Percentiles rank a stretch among this genome's conserved stretches.
These are phyloP conservation scores for Bondarzewia mesenterica DNA, from an alignment of 1,284 basidiomycete genomes.

Conservation along the genomic window DNA sequence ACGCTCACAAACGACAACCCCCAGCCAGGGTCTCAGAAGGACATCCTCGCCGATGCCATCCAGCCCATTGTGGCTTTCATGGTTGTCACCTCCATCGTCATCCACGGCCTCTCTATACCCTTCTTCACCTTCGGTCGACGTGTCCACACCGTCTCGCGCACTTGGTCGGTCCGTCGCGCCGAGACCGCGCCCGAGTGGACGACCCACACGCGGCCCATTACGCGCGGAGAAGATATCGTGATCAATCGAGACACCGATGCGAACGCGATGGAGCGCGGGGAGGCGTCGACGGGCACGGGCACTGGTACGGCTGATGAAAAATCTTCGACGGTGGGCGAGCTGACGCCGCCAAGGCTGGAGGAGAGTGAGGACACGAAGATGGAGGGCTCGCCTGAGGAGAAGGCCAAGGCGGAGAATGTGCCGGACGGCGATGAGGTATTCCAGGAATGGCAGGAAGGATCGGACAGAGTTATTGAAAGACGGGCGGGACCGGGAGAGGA, in stretches of 20 bases:
- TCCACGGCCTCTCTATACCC: slow-evolving; percentile 89
- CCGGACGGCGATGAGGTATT: slow-evolving; percentile 36
- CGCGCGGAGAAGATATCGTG: slow-evolving; percentile 63
- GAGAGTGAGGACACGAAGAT: slow-evolving; percentile 13
- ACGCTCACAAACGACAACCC: slow-evolving; percentile 51
- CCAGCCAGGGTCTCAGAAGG: slow-evolving; percentile 53
- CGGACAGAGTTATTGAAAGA: slow-evolving; percentile 59
- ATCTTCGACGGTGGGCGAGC: slow-evolving; percentile 7
- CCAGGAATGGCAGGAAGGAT: slow-evolving; percentile 64
- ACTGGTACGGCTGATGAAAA: background rate
- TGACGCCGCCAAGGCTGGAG: slow-evolving; percentile 3
- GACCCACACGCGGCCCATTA: slow-evolving; percentile 63
- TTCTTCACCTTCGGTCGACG: slow-evolving; percentile 86
- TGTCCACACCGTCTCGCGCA: slow-evolving; percentile 83
- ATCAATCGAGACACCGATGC: slow-evolving; percentile 69
- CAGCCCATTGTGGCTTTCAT: slow-evolving; percentile 90
- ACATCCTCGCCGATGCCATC: slow-evolving; percentile 66
- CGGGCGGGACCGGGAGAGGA: slow-evolving; percentile 51
- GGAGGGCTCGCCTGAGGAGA: slow-evolving; percentile 15
- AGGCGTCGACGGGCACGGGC: slow-evolving; percentile 14
- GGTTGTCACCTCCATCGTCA: slow-evolving; percentile 80
- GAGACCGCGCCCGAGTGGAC: slow-evolving; percentile 55
- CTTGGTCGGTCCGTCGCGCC: slow-evolving; percentile 53
- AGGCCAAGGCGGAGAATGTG: slow-evolving; percentile 24
- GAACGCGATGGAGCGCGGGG: slow-evolving; percentile 39